phyloP scores from a whole-genome alignment of 495 filamentous ascomycete genomes.

The Xylaria acuta region DNA sequence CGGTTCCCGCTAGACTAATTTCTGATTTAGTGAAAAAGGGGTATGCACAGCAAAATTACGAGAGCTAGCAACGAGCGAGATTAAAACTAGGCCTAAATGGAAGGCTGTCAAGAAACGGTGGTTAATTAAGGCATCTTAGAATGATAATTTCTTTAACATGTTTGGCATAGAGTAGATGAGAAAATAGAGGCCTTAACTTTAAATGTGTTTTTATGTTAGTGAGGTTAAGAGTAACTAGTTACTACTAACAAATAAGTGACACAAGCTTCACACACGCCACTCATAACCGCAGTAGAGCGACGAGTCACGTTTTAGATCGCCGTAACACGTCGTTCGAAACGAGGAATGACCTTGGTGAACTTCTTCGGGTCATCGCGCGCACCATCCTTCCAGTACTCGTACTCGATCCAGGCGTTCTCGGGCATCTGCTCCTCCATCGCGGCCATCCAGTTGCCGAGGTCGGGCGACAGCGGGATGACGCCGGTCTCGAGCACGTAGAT shows the following conservation, averaged over 20 bases:
- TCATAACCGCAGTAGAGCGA: not conserved
- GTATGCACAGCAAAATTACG: not conserved
- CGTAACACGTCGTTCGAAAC: constrained; percentile 60
- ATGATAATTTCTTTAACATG: not conserved
- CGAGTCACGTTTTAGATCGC: constrained; percentile 29
- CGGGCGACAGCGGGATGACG: constrained; percentile 48
- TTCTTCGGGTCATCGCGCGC: constrained; percentile 62
- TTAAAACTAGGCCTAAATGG: not conserved
- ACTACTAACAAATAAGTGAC: not conserved
- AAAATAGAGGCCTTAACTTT: not conserved
- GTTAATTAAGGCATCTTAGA: not conserved
- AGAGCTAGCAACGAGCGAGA: not conserved
- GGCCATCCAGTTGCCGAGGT: constrained; percentile 54
- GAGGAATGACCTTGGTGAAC: constrained; percentile 58
- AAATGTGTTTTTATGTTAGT: not conserved
- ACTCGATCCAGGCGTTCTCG: constrained; percentile 73
- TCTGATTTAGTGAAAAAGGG: no score
- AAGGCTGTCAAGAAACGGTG: not conserved
- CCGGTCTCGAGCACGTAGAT: constrained; percentile 64
- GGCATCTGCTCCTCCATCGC: constrained; percentile 71
- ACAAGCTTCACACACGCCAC: not conserved
- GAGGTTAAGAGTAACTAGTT: not conserved
- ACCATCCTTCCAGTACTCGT: constrained; percentile 70
- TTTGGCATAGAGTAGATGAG: not conserved
- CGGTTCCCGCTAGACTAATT: not conserved